These are phyloP conservation scores for Trametes cingulata DNA, from an alignment of 768 basidiomycete genomes.

Conservation along the genomic window DNA sequence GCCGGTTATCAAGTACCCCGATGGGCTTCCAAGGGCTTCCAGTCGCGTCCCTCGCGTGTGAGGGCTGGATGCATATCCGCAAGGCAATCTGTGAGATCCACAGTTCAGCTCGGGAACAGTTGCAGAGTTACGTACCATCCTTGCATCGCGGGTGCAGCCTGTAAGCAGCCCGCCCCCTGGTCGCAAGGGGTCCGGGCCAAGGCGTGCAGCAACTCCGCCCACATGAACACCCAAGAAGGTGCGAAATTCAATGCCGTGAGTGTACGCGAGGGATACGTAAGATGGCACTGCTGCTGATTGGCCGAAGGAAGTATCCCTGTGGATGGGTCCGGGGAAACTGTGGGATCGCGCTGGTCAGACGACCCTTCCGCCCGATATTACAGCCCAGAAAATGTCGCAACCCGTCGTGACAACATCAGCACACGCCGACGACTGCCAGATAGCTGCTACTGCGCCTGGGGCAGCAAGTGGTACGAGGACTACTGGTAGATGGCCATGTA, in stretches of 20 bases:
- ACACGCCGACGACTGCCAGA: no score
- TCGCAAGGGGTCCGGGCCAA: background rate
- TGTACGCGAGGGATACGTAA: background rate
- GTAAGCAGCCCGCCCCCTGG: background rate
- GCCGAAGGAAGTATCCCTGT: background rate
- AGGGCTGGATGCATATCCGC: background rate
- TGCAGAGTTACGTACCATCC: background rate
- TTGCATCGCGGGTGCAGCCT: background rate
- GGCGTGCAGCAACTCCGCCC: background rate
- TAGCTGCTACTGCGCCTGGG: no score
- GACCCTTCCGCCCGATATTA: background rate
- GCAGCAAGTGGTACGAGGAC: no score
- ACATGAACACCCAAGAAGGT: conserved; percentile 8
- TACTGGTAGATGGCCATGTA: no score
- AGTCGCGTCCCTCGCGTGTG: background rate
- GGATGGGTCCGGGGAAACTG: background rate
- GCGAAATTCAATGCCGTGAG: background rate
- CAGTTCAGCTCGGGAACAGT: background rate
- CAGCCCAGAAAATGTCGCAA: no score
- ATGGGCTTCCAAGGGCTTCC: background rate
- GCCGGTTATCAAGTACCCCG: no score
- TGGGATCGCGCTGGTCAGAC: background rate
- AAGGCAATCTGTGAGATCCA: conserved; percentile 1
- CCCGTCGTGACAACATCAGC: no score
- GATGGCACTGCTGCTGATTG: background rate